These are phyloP conservation scores for Urochloa ruziziensis DNA, from an alignment of 176 grass and related monocot genomes.

Conservation along the genomic window DNA sequence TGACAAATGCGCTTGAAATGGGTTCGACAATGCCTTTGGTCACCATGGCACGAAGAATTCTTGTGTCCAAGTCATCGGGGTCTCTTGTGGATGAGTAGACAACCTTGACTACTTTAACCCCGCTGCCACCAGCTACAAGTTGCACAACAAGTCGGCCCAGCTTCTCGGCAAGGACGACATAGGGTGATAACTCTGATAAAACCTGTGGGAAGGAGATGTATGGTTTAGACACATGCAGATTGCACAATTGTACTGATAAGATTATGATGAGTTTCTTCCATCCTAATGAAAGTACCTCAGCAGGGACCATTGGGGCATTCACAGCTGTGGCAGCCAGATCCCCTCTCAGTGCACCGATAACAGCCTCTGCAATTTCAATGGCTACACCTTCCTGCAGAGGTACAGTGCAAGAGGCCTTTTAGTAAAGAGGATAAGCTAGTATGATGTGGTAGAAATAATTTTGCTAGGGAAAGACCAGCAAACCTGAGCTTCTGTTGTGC, in stretches of 20 bases:
- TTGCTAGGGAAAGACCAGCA: background rate
- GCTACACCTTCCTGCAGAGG: conserved; percentile 76
- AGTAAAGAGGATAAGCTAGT: background rate
- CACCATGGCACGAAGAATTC: conserved; percentile 70
- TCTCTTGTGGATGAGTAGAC: conserved; percentile 69
- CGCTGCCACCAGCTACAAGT: conserved; percentile 76
- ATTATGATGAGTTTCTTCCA: background rate
- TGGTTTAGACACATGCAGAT: background rate
- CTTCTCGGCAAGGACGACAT: conserved; percentile 81
- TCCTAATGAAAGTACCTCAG: conserved; percentile 47
- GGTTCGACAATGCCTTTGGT: conserved; percentile 83
- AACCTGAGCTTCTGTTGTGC: conserved; percentile 95
- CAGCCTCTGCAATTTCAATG: conserved; percentile 85
- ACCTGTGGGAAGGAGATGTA: conserved; percentile 32
- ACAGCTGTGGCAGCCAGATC: conserved; percentile 85
- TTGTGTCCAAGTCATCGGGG: conserved; percentile 71
- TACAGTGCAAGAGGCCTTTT: background rate
- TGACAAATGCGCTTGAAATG: conserved; percentile 65
- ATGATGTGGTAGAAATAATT: background rate
- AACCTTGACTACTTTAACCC: conserved; percentile 67
- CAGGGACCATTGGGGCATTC: conserved; percentile 88
- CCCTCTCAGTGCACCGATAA: conserved; percentile 78
- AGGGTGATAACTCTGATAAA: conserved; percentile 69
- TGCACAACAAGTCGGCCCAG: conserved; percentile 72
- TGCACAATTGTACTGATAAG: background rate